Evolutionary conservation across 805 yeast species (phyloP).

Genomic region (Candida endomychidarum): DNA sequence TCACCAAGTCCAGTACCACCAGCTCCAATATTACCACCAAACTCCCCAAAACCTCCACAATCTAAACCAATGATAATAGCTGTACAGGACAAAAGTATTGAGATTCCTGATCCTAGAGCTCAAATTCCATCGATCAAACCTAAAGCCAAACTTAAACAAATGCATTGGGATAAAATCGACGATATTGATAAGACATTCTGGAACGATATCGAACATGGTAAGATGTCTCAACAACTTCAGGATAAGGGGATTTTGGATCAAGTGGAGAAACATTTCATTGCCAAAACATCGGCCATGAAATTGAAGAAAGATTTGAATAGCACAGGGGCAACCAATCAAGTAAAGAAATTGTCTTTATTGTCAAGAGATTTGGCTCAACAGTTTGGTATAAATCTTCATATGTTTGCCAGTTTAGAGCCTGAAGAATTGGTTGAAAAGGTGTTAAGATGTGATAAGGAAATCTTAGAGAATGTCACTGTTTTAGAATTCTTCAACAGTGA

Average conservation of each 20-base stretch:
- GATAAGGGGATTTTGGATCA: slow-evolving; percentile 81
- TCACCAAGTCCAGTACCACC: slow-evolving; percentile 3
- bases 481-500: slow-evolving; percentile 82
- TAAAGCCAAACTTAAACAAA: slow-evolving; percentile 77
- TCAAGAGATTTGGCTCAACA: slow-evolving; percentile 90
- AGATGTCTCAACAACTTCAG: slow-evolving; percentile 59
- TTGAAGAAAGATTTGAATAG: slow-evolving; percentile 28
- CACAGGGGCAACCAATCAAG: slow-evolving; percentile 8
- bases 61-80: neutral
- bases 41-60: neutral
- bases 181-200: slow-evolving; percentile 84
- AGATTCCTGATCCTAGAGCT: slow-evolving; percentile 8
- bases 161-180: slow-evolving; percentile 96
- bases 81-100: neutral
- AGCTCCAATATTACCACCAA: slow-evolving; percentile 5
- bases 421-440: slow-evolving; percentile 69
- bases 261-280: slow-evolving; percentile 84
- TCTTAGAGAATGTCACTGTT: slow-evolving; percentile 67
- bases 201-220: slow-evolving; percentile 63
- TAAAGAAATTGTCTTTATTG: slow-evolving; percentile 62
- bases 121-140: slow-evolving; percentile 45
- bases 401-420: slow-evolving; percentile 61
- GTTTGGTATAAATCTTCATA: slow-evolving; percentile 89
- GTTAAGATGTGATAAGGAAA: slow-evolving; percentile 70
- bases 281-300: slow-evolving; percentile 55